These are phyloP conservation scores for Magnusiomyces suaveolens DNA, from an alignment of 1,139 yeast genomes.

Conservation along the genomic window DNA sequence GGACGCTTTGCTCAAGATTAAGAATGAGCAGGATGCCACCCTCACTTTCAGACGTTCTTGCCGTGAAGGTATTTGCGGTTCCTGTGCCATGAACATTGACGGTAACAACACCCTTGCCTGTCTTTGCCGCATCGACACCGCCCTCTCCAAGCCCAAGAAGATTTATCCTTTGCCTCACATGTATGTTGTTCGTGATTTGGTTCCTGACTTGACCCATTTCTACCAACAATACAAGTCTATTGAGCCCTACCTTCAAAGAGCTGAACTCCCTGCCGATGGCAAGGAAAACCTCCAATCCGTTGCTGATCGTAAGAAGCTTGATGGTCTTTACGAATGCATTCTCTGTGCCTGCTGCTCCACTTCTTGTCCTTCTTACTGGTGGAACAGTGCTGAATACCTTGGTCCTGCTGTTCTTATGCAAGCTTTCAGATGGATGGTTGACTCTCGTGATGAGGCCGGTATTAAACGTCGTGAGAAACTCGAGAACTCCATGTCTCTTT, in stretches of 20 bases:
- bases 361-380: constrained; percentile 99
- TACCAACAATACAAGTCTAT: constrained; percentile 98
- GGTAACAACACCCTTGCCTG: constrained; percentile 96
- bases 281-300: constrained; percentile 86
- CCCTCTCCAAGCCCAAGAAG: constrained; percentile 64
- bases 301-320: constrained; percentile 91
- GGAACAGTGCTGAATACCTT: constrained; percentile 98
- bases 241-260: constrained; percentile 92
- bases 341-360: constrained; percentile 98
- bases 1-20: constrained; percentile 88
- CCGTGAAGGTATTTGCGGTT: constrained; percentile 99
- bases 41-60: constrained; percentile 96
- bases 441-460: constrained; percentile 90
- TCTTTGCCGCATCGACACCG: constrained; percentile 83
- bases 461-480: constrained; percentile 74
- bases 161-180: constrained; percentile 97
- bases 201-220: constrained; percentile 94
- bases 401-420: constrained; percentile 99
- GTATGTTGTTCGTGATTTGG: constrained; percentile 94
- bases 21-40: constrained; percentile 92
- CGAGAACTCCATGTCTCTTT: constrained; percentile 93
- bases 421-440: constrained; percentile 98
- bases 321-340: constrained; percentile 95
- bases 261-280: constrained; percentile 73
- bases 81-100: constrained; percentile 99